These are phyloP conservation scores for Nannochloropsis oceanica DNA, from an alignment of 108 stramenopile genomes.

Conservation along the genomic window DNA sequence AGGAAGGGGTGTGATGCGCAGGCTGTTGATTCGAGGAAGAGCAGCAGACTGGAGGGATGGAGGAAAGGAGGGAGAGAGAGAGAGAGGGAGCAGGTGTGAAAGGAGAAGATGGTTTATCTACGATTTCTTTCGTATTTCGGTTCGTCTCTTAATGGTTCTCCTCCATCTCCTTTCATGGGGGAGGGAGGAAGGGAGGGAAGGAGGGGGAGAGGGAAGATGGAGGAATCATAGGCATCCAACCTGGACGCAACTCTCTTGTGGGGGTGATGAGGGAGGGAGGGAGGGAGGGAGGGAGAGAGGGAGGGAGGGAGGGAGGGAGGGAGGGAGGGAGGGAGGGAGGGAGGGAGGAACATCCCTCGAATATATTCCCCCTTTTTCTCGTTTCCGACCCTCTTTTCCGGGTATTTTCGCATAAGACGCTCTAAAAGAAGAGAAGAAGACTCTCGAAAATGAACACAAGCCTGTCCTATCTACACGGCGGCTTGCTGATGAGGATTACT, in stretches of 20 bases:
- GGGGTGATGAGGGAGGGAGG: no score
- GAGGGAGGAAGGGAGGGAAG: slow-evolving; percentile 41
- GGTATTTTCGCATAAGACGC: no score
- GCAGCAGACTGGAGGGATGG: no score
- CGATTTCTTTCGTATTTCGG: neutral
- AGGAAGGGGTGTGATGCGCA: slow-evolving; percentile 50
- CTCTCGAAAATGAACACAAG: no score
- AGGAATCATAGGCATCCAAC: no score
- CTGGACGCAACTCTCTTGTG: no score
- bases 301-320: slow-evolving; percentile 69
- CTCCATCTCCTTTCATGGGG: slow-evolving; percentile 7
- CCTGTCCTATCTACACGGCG: neutral
- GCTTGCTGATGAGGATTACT: neutral
- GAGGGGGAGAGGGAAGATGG: slow-evolving; percentile 59
- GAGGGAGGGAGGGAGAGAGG: no score
- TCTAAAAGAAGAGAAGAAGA: no score
- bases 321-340: slow-evolving; percentile 45
- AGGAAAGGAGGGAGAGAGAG: no score
- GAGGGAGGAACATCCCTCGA: slow-evolving; percentile 71
- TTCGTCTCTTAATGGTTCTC: neutral
- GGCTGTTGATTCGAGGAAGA: no score
- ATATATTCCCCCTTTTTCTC: slow-evolving; percentile 1
- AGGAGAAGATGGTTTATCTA: neutral
- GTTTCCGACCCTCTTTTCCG: no score
- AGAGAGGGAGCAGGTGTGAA: no score